Evolutionary conservation across 2,329 filamentous ascomycete species (phyloP).

Genomic region (Pseudocercospora eumusae): DNA sequence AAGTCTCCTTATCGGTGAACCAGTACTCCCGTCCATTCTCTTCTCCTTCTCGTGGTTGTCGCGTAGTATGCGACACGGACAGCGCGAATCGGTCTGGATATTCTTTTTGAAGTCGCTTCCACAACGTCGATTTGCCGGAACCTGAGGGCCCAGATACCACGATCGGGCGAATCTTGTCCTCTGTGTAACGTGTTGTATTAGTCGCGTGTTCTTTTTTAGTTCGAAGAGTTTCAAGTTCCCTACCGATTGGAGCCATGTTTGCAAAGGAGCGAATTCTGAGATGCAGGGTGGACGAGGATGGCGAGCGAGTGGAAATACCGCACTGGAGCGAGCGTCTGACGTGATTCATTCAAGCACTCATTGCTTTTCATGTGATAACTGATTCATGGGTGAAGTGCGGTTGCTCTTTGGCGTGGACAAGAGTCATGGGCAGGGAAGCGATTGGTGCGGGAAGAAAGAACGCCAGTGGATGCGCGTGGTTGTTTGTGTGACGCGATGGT

Average conservation of each 20-base stretch:
- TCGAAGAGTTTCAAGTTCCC: not conserved
- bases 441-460: not conserved
- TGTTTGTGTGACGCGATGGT: conserved; percentile 1
- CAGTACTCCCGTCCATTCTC: conserved; percentile 77
- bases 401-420: conserved; percentile 7
- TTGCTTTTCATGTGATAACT: conserved; percentile 11
- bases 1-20: conserved; percentile 68
- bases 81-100: conserved; percentile 68
- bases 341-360: conserved; percentile 7
- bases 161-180: conserved; percentile 57
- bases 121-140: conserved; percentile 79
- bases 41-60: conserved; percentile 73
- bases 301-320: not conserved
- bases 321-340: conserved; percentile 1
- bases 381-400: conserved; percentile 6
- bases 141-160: conserved; percentile 80
- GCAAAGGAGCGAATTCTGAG: conserved; percentile 4
- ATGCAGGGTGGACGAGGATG: not conserved
- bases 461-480: not conserved
- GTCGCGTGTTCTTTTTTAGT: conserved; percentile 1
- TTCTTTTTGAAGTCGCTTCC: conserved; percentile 68
- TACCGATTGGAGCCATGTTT: conserved; percentile 8
- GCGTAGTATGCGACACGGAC: conserved; percentile 70
- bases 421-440: not conserved
- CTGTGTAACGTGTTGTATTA: conserved; percentile 7